phyloP scores from a whole-genome alignment of 2,329 filamentous ascomycete species.

The Nectriaceae sp. region DNA sequence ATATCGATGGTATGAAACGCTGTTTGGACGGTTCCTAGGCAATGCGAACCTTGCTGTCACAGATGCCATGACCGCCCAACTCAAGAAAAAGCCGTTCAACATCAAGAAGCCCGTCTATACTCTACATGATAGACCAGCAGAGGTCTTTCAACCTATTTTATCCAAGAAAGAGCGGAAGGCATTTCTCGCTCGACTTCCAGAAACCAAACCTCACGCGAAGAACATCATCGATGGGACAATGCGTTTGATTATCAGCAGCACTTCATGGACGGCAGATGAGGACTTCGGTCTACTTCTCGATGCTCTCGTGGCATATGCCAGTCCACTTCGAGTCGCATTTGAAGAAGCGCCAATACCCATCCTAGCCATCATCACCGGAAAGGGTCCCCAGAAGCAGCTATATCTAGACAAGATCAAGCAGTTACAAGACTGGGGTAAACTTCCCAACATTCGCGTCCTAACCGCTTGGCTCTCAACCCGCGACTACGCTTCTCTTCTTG shows the following conservation, averaged over 20 bases:
- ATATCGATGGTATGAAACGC: slow-evolving; percentile 75
- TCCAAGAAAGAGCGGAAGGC: slow-evolving; percentile 46
- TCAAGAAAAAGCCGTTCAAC: slow-evolving; percentile 64
- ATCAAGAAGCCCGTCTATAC: slow-evolving; percentile 67
- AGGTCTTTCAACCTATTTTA: slow-evolving; percentile 74
- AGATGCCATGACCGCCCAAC: slow-evolving; percentile 78
- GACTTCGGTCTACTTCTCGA: slow-evolving; percentile 88
- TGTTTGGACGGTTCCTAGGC: slow-evolving; percentile 67
- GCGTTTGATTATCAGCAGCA: slow-evolving; percentile 84
- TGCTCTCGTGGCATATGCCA: slow-evolving; percentile 75
- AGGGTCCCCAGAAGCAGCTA: slow-evolving; percentile 78
- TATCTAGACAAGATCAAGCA: slow-evolving; percentile 69
- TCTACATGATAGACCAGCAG: slow-evolving; percentile 83
- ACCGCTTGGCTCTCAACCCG: slow-evolving; percentile 84
- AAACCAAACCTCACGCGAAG: slow-evolving; percentile 61
- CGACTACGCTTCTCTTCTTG: slow-evolving; percentile 84
- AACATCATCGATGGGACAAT: slow-evolving; percentile 60
- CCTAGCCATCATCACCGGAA: slow-evolving; percentile 92
- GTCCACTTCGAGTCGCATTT: slow-evolving; percentile 34
- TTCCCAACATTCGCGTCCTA: slow-evolving; percentile 70
- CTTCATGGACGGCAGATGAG: slow-evolving; percentile 96
- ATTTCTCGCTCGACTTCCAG: slow-evolving; percentile 67
- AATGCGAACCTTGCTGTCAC: slow-evolving; percentile 85
- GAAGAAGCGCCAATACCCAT: slow-evolving; percentile 57
- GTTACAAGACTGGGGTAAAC: slow-evolving; percentile 61